Base-by-base conservation (phyloP, 257 asterid species). In the Primulina tabacum region DNA sequence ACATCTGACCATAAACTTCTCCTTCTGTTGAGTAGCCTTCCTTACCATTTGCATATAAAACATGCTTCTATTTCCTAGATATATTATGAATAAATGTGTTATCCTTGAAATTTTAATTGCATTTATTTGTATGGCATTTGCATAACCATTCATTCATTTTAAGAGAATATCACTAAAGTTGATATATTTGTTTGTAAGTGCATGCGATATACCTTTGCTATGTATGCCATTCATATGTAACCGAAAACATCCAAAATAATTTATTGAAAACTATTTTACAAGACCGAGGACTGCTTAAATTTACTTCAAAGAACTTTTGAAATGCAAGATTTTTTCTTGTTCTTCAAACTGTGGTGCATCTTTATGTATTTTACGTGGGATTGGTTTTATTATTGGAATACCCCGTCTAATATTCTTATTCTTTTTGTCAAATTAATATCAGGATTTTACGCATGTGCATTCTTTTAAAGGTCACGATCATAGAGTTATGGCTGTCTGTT, bases 401-500 rank as follows among this genome's bases (percentile, higher is more conserved):
- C 20, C 20, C 26, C 14, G 35, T 64, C 33, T 53, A 32, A 60
- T 65, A 5, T 72, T 55, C 35, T 32, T 77, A 63, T 72, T 28
- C 70, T 52, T 30, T 61, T 37, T 74, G 63, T 67, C 75, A 69
- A 37, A 67, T 63, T 37, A 40, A 55, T 75, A 71, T 65, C 90
- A 92, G 95, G 95, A 93, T 74, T 85, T 82, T 76, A 76, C 90
- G 74, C 87, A 59, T 70, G 82, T 89, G 10, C 92, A 88, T 82
- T 80, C 97, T 34, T 93, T 89, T 66, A 90, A 81, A 82, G 93
- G 95, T 59, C 99, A 93, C 26, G 91, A 87, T 79, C 92, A 90
- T 71, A 86, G 93, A 78, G 79, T 93, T 64, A 87, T 81, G 78
- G 90, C 89, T 50, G 81, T 90, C 7, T 83, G 79, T 71, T 89